Evolutionary conservation across 2,329 filamentous ascomycete species (phyloP), one percentile per base, ranked within the genome.

Genomic region (Fusarium lyarnte): DNA sequence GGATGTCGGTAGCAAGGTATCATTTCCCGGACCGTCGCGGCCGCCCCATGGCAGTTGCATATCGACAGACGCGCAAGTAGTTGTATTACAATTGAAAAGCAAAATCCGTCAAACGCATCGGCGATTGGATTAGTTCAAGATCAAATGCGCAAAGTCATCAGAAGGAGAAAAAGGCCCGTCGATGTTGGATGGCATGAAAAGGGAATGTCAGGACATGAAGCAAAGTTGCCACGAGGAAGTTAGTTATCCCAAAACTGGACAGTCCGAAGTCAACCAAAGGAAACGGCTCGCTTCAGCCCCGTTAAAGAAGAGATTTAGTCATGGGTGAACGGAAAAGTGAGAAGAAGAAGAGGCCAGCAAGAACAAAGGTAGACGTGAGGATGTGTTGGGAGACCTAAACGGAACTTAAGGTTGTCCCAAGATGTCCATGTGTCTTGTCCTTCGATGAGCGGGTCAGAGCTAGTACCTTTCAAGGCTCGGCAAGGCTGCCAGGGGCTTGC

Each of bases 31-130:
- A 70, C 78, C 78, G 36, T 79, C 74, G 59, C 74, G 80, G 61
- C 78, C 81, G 41, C 76, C 68, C 81, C 81, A 83, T 69, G 82
- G 81, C 58, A 83, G 71, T 70, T 83, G 81, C 82, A 84, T 84
- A 58, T 73, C 78, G 68, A 69, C 41, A 59, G 53, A 67, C 70
- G 74, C 66, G 65, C 67, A 59, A 63, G 45, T 43, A 69, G 61
- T 54, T 57, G 69, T 65, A 61, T 72, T 61, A 72, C 43, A 59
- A 61, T 76, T 63, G 69, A 45, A 71, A 49, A 58, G 51, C 52
- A 51, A 62, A 63, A 65, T 60, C 68, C 57, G 61, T 66, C 63
- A 58, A 63, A 70, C 62, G 62, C 74, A 78, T 78, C 72, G 68
- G 68, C 39, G 65, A 63, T 67, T 58, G 59, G 29, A 29, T 59